Conservation (phyloP, 495 filamentous ascomycete species). For the Amniculicola lignicola region DNA sequence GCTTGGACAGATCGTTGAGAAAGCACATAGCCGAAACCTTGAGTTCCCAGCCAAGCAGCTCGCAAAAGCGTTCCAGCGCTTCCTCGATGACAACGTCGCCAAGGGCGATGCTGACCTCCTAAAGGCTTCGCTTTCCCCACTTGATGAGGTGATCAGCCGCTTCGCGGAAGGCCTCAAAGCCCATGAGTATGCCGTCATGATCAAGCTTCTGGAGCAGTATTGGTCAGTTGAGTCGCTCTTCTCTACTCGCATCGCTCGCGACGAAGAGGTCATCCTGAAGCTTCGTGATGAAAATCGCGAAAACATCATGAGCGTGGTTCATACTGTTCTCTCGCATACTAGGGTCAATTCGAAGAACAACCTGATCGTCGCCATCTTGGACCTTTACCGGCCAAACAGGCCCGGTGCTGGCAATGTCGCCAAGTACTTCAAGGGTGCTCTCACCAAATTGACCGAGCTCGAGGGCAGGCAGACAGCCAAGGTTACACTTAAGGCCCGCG, state of each 20-base stretch:
- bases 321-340: conserved; percentile 90
- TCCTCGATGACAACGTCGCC: conserved; percentile 81
- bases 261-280: conserved; percentile 91
- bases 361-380: conserved; percentile 83
- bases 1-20: conserved; percentile 80
- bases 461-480: conserved; percentile 89
- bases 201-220: conserved; percentile 73
- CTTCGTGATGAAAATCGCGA: conserved; percentile 96
- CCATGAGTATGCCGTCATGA: conserved; percentile 83
- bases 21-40: conserved; percentile 65
- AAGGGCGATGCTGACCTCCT: conserved; percentile 67
- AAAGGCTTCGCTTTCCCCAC: conserved; percentile 69
- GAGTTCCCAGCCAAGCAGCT: conserved; percentile 95
- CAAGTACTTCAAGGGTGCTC: conserved; percentile 78
- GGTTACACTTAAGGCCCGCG: conserved; percentile 93
- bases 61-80: conserved; percentile 75
- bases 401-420: conserved; percentile 81
- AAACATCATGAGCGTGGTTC: conserved; percentile 74
- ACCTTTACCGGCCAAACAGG: conserved; percentile 92
- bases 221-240: conserved; percentile 80
- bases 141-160: conserved; percentile 74
- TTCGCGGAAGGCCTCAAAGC: conserved; percentile 87
- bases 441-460: conserved; percentile 85
- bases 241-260: conserved; percentile 75
- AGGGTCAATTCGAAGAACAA: conserved; percentile 91